Percentiles rank a stretch among this genome's conserved stretches.
phyloP scores from a whole-genome alignment of 805 yeast genomes.

The Teunomyces gatunensis region DNA sequence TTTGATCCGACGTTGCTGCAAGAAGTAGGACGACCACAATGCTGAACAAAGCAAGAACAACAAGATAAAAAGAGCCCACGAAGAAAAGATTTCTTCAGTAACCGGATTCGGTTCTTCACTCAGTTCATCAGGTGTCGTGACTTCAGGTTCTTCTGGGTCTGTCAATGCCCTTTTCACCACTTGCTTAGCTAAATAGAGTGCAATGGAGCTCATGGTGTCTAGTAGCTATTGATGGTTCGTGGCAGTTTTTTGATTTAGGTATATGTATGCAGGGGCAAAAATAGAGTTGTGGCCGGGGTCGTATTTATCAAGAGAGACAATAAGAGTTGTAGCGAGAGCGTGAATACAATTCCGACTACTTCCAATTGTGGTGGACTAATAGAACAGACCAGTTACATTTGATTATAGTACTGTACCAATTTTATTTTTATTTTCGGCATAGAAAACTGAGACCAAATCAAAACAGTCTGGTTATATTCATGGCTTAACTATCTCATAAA shows the following conservation, averaged over 20 bases:
- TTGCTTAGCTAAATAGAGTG: constrained; percentile 23
- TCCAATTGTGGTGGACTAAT: no score
- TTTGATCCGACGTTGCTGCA: constrained; percentile 87
- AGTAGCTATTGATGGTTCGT: constrained; percentile 3
- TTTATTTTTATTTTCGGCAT: no score
- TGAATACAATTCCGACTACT: no score
- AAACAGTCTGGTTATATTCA: no score
- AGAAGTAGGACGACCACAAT: constrained; percentile 89
- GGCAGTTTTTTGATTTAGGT: background rate
- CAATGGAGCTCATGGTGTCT: constrained; percentile 23
- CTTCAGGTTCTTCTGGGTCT: constrained; percentile 42
- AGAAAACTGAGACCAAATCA: no score
- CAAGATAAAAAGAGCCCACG: constrained; percentile 94
- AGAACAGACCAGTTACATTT: no score
- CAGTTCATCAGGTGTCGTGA: constrained; percentile 47
- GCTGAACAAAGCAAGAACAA: constrained; percentile 80
- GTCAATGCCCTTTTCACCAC: constrained; percentile 32
- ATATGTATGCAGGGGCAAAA: constrained; percentile 3
- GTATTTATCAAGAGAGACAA: background rate
- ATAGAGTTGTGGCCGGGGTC: background rate
- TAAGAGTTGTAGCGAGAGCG: no score
- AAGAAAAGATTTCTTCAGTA: constrained; percentile 90
- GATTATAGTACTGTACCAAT: no score
- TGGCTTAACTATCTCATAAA: no score
- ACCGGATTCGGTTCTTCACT: constrained; percentile 76